A percentile compares a stretch with the other conserved stretches of the same genome.
Conservation (phyloP, 768 basidiomycete species). For the Rhodotorula sphaerocarpa region DNA sequence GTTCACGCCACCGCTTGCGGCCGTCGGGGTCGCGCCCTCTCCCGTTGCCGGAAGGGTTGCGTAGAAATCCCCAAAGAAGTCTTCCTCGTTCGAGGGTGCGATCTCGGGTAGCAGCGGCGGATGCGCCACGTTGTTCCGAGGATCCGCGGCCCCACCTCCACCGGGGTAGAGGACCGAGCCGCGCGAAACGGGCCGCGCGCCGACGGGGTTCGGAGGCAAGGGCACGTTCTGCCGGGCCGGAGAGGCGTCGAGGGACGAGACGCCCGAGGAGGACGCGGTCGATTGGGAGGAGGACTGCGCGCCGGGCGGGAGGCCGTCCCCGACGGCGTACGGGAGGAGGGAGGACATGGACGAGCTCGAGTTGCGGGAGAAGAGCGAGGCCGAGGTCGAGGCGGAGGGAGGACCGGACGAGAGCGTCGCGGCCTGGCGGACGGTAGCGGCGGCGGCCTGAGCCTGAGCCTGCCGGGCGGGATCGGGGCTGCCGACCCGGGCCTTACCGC, state of each 20-base stretch:
- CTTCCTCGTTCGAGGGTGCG: constrained; percentile 38
- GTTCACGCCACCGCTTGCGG: too few relatives aligned
- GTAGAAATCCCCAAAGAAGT: constrained; percentile 44
- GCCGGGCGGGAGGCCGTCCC: not conserved
- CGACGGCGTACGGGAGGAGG: constrained; percentile 10
- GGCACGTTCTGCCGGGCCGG: not conserved
- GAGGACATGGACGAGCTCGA: constrained; percentile 14
- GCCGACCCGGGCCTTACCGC: too few relatives aligned
- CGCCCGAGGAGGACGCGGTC: not conserved
- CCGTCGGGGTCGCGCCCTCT: too few relatives aligned
- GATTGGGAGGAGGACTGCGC: not conserved
- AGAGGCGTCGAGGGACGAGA: not conserved
- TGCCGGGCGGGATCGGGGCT: too few relatives aligned
- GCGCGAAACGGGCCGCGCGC: not conserved
- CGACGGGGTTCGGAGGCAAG: not conserved
- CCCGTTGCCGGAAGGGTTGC: too few relatives aligned
- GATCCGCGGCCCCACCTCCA: too few relatives aligned
- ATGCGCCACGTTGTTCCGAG: too few relatives aligned
- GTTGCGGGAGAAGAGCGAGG: constrained; percentile 10
- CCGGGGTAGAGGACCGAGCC: not conserved
- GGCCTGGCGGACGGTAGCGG: constrained; percentile 2
- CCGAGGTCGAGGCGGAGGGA: constrained; percentile 20
- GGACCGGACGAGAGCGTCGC: constrained; percentile 25
- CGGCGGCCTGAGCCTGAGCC: too few relatives aligned
- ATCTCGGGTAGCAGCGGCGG: constrained; percentile 28